A percentile compares a stretch with the other conserved stretches of the same genome.
Evolutionary conservation across 352 stramenopile species (phyloP).

Genomic region (Plasmopara halstedii): DNA sequence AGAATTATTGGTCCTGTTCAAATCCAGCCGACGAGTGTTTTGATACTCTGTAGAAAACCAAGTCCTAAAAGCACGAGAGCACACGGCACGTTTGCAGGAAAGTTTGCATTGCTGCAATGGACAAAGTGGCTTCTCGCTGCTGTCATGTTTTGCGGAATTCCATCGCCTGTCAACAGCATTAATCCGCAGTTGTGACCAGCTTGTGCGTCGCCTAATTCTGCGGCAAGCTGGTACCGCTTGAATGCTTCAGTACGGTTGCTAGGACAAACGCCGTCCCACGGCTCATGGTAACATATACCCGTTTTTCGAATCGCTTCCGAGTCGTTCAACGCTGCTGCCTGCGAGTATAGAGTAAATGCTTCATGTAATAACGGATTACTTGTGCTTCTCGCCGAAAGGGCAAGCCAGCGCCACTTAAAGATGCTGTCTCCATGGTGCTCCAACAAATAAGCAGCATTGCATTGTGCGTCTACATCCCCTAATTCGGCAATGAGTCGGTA

Average conservation of each 20-base stretch:
- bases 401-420: constrained; percentile 23
- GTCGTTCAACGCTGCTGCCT: constrained; percentile 52
- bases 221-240: constrained; percentile 42
- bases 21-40: constrained; percentile 3
- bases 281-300: constrained; percentile 51
- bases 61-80: constrained; percentile 29
- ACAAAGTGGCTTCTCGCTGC: constrained; percentile 44
- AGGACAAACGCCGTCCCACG: constrained; percentile 46
- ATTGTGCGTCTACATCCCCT: constrained; percentile 54
- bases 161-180: constrained; percentile 48
- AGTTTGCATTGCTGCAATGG: constrained; percentile 39
- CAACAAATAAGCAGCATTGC: constrained; percentile 66
- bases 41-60: constrained; percentile 15
- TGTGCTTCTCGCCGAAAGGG: constrained; percentile 3
- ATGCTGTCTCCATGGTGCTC: constrained; percentile 48
- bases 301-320: constrained; percentile 66
- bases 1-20: too few relatives aligned
- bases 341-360: constrained; percentile 47
- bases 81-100: constrained; percentile 62
- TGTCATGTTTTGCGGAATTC: constrained; percentile 28
- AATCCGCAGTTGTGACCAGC: constrained; percentile 54
- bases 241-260: constrained; percentile 46
- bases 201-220: constrained; percentile 47
- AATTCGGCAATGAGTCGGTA: constrained; percentile 56
- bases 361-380: constrained; percentile 24